Conservation (phyloP, 805 yeast species). For the Starmera pachycereana region DNA sequence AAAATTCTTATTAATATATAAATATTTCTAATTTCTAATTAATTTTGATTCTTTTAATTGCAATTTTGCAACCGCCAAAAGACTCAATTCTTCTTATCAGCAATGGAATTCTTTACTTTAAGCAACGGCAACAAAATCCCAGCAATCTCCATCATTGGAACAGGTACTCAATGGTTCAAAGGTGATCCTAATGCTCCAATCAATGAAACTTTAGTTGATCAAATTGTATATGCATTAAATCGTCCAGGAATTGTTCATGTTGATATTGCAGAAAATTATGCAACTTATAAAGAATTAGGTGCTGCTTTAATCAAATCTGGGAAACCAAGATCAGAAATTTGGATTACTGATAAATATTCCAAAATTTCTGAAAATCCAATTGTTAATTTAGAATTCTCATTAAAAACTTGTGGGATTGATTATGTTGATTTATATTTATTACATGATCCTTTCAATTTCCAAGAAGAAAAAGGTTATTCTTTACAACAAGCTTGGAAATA, state of each 20-base stretch:
- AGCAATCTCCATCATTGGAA: slow-evolving; percentile 42
- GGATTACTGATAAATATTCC: slow-evolving; percentile 45
- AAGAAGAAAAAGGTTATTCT: slow-evolving; percentile 26
- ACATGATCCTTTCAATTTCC: slow-evolving; percentile 32
- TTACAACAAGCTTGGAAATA: slow-evolving; percentile 42
- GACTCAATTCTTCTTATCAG: too few relatives aligned
- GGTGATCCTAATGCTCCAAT: slow-evolving; percentile 16
- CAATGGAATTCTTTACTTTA: not conserved
- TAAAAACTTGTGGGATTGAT: slow-evolving; percentile 29
- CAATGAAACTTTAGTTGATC: slow-evolving; percentile 23
- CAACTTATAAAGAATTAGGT: slow-evolving; percentile 44
- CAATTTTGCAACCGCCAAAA: too few relatives aligned
- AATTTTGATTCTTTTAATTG: too few relatives aligned
- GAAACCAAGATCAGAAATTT: slow-evolving; percentile 38
- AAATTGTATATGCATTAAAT: slow-evolving; percentile 22
- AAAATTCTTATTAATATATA: too few relatives aligned
- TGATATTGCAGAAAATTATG: slow-evolving; percentile 49
- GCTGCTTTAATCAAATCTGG: slow-evolving; percentile 31
- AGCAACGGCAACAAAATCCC: slow-evolving; percentile 31
- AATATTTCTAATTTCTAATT: too few relatives aligned
- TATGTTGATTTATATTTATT: slow-evolving; percentile 44
- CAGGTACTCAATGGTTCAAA: slow-evolving; percentile 51
- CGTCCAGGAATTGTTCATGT: slow-evolving; percentile 42
- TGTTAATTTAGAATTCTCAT: slow-evolving; percentile 27
- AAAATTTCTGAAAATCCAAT: slow-evolving; percentile 26